Conservation (phyloP, 2,329 filamentous ascomycete genomes). For the Achaetomium macrosporum region DNA sequence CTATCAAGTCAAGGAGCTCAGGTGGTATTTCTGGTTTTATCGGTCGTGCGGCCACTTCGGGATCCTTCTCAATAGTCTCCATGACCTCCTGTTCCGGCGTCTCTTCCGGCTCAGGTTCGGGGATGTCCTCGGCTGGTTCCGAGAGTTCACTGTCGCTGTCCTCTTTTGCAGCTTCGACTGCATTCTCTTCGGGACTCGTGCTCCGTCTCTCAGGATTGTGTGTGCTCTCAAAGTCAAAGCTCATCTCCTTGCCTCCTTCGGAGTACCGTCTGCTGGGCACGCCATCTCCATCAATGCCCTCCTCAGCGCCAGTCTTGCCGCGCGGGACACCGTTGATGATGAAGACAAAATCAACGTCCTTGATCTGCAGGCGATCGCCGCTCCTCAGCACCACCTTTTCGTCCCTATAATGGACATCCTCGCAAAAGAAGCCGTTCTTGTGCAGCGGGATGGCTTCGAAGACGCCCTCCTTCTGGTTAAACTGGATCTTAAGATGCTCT, state of each 20-base stretch:
- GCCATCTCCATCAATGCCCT: conserved; percentile 44
- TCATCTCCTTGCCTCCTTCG: conserved; percentile 63
- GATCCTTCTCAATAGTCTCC: conserved; percentile 30
- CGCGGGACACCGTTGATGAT: conserved; percentile 58
- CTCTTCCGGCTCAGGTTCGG: conserved; percentile 28
- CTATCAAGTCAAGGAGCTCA: conserved; percentile 26
- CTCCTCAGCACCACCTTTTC: conserved; percentile 54
- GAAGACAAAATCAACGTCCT: conserved; percentile 63
- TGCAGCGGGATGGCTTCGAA: conserved; percentile 61
- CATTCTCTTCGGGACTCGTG: conserved; percentile 46
- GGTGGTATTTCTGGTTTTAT: conserved; percentile 25
- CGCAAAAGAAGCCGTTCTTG: conserved; percentile 64
- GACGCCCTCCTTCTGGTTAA: conserved; percentile 54
- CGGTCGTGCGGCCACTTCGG: conserved; percentile 8
- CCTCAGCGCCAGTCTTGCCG: conserved; percentile 54
- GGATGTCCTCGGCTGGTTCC: conserved; percentile 27
- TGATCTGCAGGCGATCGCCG: conserved; percentile 64
- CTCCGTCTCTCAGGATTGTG: conserved; percentile 52
- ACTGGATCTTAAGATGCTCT: conserved; percentile 66
- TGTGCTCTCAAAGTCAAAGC: conserved; percentile 63
- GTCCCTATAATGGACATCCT: conserved; percentile 53
- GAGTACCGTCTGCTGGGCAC: conserved; percentile 41
- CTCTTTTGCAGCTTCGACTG: conserved; percentile 26
- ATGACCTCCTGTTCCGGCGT: conserved; percentile 29
- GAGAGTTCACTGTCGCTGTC: conserved; percentile 30